Percentiles rank a stretch among this genome's conserved stretches.
These are phyloP conservation scores for Penicillium digitatum DNA, from an alignment of 2,329 filamentous ascomycete species.

Conservation along the genomic window DNA sequence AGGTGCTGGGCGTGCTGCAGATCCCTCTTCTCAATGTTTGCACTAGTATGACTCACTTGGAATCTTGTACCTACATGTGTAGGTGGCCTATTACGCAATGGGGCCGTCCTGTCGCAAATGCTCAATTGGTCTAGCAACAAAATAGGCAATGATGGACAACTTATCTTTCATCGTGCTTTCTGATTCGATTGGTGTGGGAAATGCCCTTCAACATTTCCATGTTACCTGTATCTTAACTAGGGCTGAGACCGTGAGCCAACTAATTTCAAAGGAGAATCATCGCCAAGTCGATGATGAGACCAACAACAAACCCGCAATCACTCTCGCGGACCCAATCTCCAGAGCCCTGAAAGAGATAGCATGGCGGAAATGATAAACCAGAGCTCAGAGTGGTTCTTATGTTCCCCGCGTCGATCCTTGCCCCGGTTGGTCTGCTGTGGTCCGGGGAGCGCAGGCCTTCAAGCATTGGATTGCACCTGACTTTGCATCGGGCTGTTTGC, in stretches of 20 bases:
- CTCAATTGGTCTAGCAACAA: background rate
- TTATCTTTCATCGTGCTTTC: background rate
- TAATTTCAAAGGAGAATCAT: background rate
- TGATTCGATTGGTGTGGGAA: background rate
- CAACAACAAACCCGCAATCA: background rate
- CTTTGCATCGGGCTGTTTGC: slow-evolving; percentile 48
- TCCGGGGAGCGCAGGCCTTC: slow-evolving; percentile 48
- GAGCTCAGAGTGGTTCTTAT: slow-evolving; percentile 59
- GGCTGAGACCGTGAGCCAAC: background rate
- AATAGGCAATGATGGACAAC: background rate
- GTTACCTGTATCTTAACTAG: background rate
- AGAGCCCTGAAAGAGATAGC: background rate
- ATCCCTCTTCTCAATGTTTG: background rate
- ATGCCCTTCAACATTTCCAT: background rate
- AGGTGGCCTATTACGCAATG: background rate
- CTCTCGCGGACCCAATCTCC: background rate
- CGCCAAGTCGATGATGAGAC: background rate
- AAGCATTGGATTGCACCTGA: slow-evolving; percentile 50
- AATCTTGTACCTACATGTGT: background rate
- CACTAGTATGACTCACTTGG: background rate
- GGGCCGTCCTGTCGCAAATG: background rate
- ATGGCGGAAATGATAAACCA: slow-evolving; percentile 32
- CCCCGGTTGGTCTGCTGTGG: slow-evolving; percentile 49
- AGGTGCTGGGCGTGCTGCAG: background rate
- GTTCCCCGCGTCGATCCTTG: slow-evolving; percentile 48